Conservation (phyloP, 805 yeast species). For the Clavispora santaluciae region DNA sequence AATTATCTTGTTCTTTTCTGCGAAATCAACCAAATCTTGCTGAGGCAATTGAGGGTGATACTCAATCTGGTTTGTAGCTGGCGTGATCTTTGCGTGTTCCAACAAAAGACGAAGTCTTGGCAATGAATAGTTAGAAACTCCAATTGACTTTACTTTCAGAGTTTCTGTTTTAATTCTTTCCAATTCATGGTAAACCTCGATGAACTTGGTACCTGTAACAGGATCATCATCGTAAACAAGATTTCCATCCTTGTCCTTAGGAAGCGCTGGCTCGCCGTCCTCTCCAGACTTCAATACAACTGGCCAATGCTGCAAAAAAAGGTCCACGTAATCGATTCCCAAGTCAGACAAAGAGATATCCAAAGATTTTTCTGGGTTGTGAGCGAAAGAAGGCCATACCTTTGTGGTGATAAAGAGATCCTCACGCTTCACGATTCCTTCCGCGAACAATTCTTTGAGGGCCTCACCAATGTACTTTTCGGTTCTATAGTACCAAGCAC, state of each 20-base stretch:
- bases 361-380: slow-evolving; percentile 37
- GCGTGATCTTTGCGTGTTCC: slow-evolving; percentile 46
- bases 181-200: slow-evolving; percentile 25
- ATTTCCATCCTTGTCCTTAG: slow-evolving; percentile 34
- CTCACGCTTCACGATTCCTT: slow-evolving; percentile 59
- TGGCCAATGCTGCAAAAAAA: slow-evolving; percentile 60
- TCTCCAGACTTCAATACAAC: slow-evolving; percentile 37
- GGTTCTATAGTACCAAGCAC: slow-evolving; percentile 52
- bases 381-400: slow-evolving; percentile 42
- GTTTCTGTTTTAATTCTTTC: slow-evolving; percentile 23
- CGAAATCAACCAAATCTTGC: slow-evolving; percentile 36
- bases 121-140: slow-evolving; percentile 45
- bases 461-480: slow-evolving; percentile 61
- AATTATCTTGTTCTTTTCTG: slow-evolving; percentile 31
- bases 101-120: slow-evolving; percentile 28
- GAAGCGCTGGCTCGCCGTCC: slow-evolving; percentile 34
- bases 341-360: slow-evolving; percentile 37
- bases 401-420: slow-evolving; percentile 71
- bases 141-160: slow-evolving; percentile 46
- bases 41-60: slow-evolving; percentile 33
- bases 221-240: slow-evolving; percentile 32
- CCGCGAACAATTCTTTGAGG: slow-evolving; percentile 34
- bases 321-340: slow-evolving; percentile 62
- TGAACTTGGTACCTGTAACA: slow-evolving; percentile 25
- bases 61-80: slow-evolving; percentile 51